These are phyloP conservation scores for Naegleria fowleri DNA, from an alignment of 208 protist species.

Conservation along the genomic window DNA sequence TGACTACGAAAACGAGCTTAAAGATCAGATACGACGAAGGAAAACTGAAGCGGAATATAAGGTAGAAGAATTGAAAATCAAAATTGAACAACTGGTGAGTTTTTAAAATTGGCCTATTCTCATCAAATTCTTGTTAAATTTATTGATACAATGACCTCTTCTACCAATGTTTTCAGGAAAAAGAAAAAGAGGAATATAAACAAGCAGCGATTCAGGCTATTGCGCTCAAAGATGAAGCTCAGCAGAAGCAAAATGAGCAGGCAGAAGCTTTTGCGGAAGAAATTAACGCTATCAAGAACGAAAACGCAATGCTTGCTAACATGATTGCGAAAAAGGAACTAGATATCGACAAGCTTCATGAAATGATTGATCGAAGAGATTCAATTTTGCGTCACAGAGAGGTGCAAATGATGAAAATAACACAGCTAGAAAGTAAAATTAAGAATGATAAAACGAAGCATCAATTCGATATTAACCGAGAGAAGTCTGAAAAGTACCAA, in stretches of 20 bases:
- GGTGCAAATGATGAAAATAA: slow-evolving; percentile 31
- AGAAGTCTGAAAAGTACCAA: not conserved
- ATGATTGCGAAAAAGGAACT: not conserved
- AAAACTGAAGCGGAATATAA: slow-evolving; percentile 21
- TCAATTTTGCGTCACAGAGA: slow-evolving; percentile 23
- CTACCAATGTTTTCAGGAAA: not conserved
- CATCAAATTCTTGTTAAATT: no score
- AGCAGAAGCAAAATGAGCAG: not conserved
- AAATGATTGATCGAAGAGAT: slow-evolving; percentile 17
- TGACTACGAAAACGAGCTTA: slow-evolving; percentile 29
- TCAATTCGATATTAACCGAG: slow-evolving; percentile 26
- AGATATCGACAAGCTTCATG: slow-evolving; percentile 11
- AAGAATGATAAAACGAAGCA: slow-evolving; percentile 1
- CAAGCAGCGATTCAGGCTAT: not conserved
- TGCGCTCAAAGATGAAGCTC: not conserved
- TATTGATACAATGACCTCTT: no score
- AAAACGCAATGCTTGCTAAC: not conserved
- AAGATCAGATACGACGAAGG: slow-evolving; percentile 23
- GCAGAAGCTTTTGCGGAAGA: not conserved
- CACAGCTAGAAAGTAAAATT: slow-evolving; percentile 27
- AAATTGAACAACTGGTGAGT: slow-evolving; percentile 1
- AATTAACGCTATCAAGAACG: not conserved
- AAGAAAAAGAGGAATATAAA: not conserved
- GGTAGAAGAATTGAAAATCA: not conserved
- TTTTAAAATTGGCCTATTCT: no score